A percentile compares a stretch with the other conserved stretches of the same genome.
phyloP scores from a whole-genome alignment of 768 basidiomycete species.

The Tulasnella sp. region DNA sequence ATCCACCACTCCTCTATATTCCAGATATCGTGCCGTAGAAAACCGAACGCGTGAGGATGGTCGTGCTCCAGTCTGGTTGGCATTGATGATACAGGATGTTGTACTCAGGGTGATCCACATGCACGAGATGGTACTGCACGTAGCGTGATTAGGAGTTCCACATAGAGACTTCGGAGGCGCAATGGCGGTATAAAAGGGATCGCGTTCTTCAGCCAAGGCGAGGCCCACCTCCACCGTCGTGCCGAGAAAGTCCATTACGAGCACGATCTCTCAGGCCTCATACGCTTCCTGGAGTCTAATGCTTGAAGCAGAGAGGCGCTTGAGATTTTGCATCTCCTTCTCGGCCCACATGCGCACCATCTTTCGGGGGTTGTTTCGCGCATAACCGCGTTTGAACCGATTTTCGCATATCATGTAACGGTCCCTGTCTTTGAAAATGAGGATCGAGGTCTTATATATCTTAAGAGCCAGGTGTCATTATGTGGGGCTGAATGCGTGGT shows the following conservation, averaged over 20 bases:
- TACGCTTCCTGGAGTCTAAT: conserved; percentile 79
- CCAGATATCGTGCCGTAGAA: conserved; percentile 80
- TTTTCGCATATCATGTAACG: conserved; percentile 92
- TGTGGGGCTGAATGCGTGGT: conserved; percentile 62
- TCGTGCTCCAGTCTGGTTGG: conserved; percentile 96
- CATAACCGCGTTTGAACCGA: conserved; percentile 86
- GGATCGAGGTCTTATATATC: conserved; percentile 97
- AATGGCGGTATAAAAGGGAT: conserved; percentile 43
- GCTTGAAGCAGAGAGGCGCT: conserved; percentile 67
- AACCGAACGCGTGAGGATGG: conserved; percentile 92
- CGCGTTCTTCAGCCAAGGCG: conserved; percentile 79
- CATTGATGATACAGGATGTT: conserved; percentile 56
- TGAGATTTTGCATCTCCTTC: conserved; percentile 95
- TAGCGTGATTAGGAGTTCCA: conserved; percentile 65
- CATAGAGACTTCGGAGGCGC: conserved; percentile 52
- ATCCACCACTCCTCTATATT: conserved; percentile 92
- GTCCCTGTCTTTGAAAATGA: conserved; percentile 95
- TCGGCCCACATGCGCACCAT: conserved; percentile 99
- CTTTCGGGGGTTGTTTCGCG: conserved; percentile 84
- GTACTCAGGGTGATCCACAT: conserved; percentile 97
- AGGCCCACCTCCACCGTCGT: conserved; percentile 77
- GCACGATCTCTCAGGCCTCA: conserved; percentile 91
- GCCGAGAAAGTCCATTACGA: conserved; percentile 92
- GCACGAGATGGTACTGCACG: conserved; percentile 83
- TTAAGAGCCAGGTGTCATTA: conserved; percentile 74